phyloP scores from a whole-genome alignment of 257 asterid genomes.

The Nyctanthes arbortristis region DNA sequence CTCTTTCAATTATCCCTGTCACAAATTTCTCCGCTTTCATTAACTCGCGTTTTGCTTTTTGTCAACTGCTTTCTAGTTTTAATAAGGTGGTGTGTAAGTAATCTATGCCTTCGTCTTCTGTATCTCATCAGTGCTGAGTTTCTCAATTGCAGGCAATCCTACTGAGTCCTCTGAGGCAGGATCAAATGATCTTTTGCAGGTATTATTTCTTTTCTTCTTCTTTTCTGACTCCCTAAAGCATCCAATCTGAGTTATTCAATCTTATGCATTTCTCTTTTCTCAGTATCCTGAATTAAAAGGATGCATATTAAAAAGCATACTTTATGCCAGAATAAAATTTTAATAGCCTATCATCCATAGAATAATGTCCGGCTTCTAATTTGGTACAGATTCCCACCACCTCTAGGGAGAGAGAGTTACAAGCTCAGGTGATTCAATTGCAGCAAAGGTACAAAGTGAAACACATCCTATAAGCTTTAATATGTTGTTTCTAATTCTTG shows the following conservation, averaged over 20 bases:
- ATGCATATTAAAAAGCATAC: no score
- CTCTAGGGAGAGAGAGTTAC: conserved; percentile 74
- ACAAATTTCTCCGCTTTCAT: background rate
- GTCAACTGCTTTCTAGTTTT: background rate
- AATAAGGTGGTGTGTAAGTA: background rate
- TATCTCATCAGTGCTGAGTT: conserved; percentile 15
- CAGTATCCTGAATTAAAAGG: no score
- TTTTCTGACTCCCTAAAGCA: background rate
- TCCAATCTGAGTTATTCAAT: background rate
- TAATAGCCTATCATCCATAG: background rate
- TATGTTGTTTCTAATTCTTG: conserved; percentile 9
- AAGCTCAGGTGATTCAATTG: conserved; percentile 75
- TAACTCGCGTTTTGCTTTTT: background rate
- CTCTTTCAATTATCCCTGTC: no score
- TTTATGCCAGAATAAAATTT: background rate
- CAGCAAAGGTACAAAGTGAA: conserved; percentile 71
- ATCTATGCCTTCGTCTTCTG: background rate
- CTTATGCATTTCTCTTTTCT: background rate
- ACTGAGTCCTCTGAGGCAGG: conserved; percentile 57
- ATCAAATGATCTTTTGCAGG: conserved; percentile 66
- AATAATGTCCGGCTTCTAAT: conserved; percentile 5
- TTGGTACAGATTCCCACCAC: conserved; percentile 42
- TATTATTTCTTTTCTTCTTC: conserved; percentile 21
- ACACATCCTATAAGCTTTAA: background rate
- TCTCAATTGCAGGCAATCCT: conserved; percentile 49